Conservation (phyloP, 2,329 filamentous ascomycete species). For the Myotisia sp. region DNA sequence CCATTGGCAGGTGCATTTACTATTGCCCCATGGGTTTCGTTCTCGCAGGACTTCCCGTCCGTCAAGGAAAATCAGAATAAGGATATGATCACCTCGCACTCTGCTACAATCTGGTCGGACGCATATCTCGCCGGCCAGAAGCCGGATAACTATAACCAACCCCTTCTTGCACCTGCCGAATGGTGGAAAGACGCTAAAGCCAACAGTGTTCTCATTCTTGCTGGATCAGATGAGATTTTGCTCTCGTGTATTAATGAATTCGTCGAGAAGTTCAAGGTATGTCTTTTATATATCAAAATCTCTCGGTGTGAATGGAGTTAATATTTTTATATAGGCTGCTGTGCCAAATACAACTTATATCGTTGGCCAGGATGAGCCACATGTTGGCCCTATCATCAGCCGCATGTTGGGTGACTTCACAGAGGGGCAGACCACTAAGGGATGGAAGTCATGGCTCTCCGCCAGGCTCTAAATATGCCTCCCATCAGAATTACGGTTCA, state of each 20-base stretch:
- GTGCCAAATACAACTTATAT: slow-evolving; percentile 23
- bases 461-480: slow-evolving; percentile 10
- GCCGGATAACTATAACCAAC: slow-evolving; percentile 41
- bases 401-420: slow-evolving; percentile 22
- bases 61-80: slow-evolving; percentile 35
- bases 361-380: slow-evolving; percentile 26
- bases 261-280: slow-evolving; percentile 32
- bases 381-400: slow-evolving; percentile 31
- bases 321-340: slow-evolving; percentile 11
- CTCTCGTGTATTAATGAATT: slow-evolving; percentile 43
- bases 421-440: slow-evolving; percentile 28
- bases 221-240: slow-evolving; percentile 42
- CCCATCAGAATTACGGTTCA: too few relatives aligned
- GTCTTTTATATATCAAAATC: slow-evolving; percentile 13
- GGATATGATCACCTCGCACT: slow-evolving; percentile 35
- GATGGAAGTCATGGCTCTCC: slow-evolving; percentile 23
- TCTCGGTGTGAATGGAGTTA: background rate
- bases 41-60: slow-evolving; percentile 33
- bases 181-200: slow-evolving; percentile 43
- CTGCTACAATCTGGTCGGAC: slow-evolving; percentile 33
- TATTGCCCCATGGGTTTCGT: slow-evolving; percentile 45
- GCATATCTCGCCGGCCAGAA: slow-evolving; percentile 33
- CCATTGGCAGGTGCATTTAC: slow-evolving; percentile 39
- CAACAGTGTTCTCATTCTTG: slow-evolving; percentile 38
- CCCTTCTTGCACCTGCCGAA: slow-evolving; percentile 32